Conservation (phyloP, 352 stramenopile species). For the Globisporangium paroecandrum region DNA sequence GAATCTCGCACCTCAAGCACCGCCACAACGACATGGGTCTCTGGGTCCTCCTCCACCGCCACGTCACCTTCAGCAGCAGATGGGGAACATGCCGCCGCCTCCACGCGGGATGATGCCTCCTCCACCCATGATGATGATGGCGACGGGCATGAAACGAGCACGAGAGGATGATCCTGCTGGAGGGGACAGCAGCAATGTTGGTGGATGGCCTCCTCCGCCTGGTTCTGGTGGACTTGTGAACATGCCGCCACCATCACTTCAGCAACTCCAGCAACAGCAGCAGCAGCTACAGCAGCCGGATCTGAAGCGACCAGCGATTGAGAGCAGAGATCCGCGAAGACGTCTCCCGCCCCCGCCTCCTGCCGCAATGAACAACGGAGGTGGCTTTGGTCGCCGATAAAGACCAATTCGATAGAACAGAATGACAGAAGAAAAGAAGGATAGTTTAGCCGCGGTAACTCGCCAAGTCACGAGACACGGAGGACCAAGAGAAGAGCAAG, state of each 20-base stretch:
- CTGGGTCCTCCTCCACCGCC: conserved; percentile 38
- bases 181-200: neutral
- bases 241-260: conserved; percentile 6
- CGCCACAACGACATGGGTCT: conserved; percentile 1
- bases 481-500: neutral
- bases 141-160: conserved; percentile 19
- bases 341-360: conserved; percentile 7
- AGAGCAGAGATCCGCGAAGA: conserved; percentile 15
- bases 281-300: conserved; percentile 10
- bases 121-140: conserved; percentile 18
- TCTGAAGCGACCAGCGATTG: conserved; percentile 13
- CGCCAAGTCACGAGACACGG: too few species aligned
- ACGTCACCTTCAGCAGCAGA: conserved; percentile 42
- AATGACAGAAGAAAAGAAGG: neutral
- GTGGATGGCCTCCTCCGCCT: conserved; percentile 14
- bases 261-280: conserved; percentile 10
- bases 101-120: conserved; percentile 15
- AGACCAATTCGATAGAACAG: conserved; percentile 1
- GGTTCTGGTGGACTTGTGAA: conserved; percentile 8
- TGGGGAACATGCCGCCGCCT: conserved; percentile 41
- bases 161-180: conserved; percentile 11
- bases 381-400: conserved; percentile 11
- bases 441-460: too few species aligned
- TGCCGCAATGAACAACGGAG: neutral
- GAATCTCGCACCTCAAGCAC: conserved; percentile 3